These are phyloP conservation scores for Phytopythium mirpurense DNA, from an alignment of 352 stramenopile genomes.

Conservation along the genomic window DNA sequence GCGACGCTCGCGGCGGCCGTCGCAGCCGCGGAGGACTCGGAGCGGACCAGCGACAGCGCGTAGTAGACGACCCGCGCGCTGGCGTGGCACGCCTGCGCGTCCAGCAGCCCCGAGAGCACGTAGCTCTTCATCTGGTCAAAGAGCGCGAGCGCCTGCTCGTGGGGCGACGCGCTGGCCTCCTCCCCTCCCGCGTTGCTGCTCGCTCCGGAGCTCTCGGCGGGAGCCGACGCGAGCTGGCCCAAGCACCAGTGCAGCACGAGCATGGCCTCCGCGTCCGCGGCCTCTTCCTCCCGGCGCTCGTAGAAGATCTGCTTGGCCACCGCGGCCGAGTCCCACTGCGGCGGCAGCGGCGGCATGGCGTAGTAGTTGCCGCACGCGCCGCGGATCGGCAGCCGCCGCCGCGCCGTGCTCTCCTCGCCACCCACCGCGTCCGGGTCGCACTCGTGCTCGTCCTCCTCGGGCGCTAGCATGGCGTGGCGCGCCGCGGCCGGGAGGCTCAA, in stretches of 20 bases:
- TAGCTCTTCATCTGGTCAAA: constrained; percentile 60
- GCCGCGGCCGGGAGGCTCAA: constrained; percentile 45
- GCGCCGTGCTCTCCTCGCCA: constrained; percentile 1
- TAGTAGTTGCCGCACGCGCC: constrained; percentile 53
- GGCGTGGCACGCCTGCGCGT: constrained; percentile 26
- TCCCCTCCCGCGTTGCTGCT: not conserved
- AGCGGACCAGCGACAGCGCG: constrained; percentile 9
- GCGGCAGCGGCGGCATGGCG: constrained; percentile 30
- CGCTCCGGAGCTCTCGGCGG: not conserved
- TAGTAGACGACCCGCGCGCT: constrained; percentile 27
- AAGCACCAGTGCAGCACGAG: constrained; percentile 55
- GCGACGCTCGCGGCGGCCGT: constrained; percentile 8
- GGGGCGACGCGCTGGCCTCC: constrained; percentile 8
- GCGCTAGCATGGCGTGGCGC: constrained; percentile 31
- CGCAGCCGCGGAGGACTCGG: not conserved
- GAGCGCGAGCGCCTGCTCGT: constrained; percentile 17
- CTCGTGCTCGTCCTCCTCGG: not conserved
- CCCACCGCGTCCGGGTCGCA: constrained; percentile 4
- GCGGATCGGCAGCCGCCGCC: constrained; percentile 39
- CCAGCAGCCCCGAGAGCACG: constrained; percentile 37
- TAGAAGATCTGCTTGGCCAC: constrained; percentile 78
- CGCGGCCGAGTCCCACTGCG: constrained; percentile 54
- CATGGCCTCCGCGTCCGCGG: constrained; percentile 32
- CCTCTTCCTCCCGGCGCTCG: constrained; percentile 33
- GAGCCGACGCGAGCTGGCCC: constrained; percentile 28